Evolutionary conservation across 805 yeast genomes (phyloP), one percentile per base, ranked within the genome.

Genomic region (Candida easanensis): DNA sequence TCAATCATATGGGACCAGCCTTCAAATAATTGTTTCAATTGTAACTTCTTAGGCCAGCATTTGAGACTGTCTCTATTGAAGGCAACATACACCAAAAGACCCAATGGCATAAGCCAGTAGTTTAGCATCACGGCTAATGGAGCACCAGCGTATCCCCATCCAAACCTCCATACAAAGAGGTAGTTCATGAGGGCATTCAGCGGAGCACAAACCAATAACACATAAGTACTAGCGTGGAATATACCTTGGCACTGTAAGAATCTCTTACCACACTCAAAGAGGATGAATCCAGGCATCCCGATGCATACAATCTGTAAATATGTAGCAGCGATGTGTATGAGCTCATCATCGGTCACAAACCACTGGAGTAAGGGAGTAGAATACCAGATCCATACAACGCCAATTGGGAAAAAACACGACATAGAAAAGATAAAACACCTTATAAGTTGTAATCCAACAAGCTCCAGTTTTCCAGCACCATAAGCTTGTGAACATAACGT

Each of bases 241-340:
- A 87, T 79, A 26, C 88, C 88, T 62, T 88, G 96, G 0, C 95
- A 88, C 65, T 88, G 96, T 44, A 88, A 64, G 55, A 76, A 88
- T 44, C 95, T 68, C 63, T 89, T 88, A n/a, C 88, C 81, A 34
- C 88, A 76, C 63, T 89, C 96, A 60, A 88, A 88, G 8, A 84
- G 46, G 35, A 85, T 71, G 54, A 82, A 77, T 0, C 89, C 95
- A 0, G 96, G 96, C 15, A 85, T 77, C n/a, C 95, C 95, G 40
- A 80, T 53, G 4, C 77, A 69, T 41, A 78, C 70, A 11, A 78
- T 69, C 44, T 74, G 46, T 17, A 57, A 30, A 48, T 76, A 75
- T 5, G 85, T 78, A 3, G 84, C 74, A 13, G 91, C 90, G 49
- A 58, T 54, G 18, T 18, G 32, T 3, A 54, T 45, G 13, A 57